Base-by-base conservation (phyloP, 1,139 yeast genomes). In the Pichia sp. region DNA sequence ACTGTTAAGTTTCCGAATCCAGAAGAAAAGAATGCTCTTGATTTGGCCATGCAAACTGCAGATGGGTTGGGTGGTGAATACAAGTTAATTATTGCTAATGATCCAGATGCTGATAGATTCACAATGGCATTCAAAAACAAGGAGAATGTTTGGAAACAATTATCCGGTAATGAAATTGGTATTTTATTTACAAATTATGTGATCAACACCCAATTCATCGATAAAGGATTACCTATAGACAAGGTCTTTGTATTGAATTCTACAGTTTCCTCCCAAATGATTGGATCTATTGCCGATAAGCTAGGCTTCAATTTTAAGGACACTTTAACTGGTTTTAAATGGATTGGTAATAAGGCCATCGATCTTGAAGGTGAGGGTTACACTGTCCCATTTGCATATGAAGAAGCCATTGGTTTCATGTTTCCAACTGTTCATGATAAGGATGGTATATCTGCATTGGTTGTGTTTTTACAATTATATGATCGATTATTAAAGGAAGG, bases 331-430 rank as follows among this genome's bases (percentile, higher is more conserved):
- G 98, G 99, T 1, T 93, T 93, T 71, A 93, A 93, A 67, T 93
- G 99, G 99, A 85, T 93, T 43, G 99, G 98, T 3, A 93, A 93
- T 63, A 77, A 81, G 53, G 95, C 96, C 1, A 79, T 85, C 33
- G 87, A 83, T 22, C 70, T 87, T 48, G 89, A 85, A 54, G 56
- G 63, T 0, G 66, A 77, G 36, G 96, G 96, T 0, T 81, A 63
- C 58, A 57, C 47, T 8, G 96, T 91, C 2, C 96, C 96, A 0
- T 89, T 90, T 70, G 97, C 88, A 0, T 93, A 78, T 62, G 99
- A 93, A 65, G 99, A 93, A 62, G 98, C 98, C 4, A 85, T 93
- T 57, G 99, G 99, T 3, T 93, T 81, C 68, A 89, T 93, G 97
- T 88, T 90, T 59, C 71, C 79, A 22, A 73, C 80, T n/a, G 88